Evolutionary conservation across 1,284 basidiomycete genomes (phyloP).

Genomic region (Coniferiporia weirii): DNA sequence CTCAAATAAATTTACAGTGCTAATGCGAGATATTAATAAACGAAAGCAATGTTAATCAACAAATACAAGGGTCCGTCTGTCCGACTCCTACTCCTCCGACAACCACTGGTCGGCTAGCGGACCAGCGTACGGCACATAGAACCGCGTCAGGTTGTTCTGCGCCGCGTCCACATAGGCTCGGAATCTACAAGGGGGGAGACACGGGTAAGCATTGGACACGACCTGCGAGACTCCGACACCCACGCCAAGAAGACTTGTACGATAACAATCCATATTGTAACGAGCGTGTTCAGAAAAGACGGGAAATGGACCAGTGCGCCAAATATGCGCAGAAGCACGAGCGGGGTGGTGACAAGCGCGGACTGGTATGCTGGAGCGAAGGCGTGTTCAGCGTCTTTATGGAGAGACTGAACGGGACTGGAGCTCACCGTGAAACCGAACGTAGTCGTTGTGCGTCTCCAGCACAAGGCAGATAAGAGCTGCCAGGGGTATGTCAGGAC

Average conservation of each 20-base stretch:
- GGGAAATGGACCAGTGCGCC: slow-evolving; percentile 47
- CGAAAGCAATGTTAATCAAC: neutral
- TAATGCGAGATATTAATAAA: neutral
- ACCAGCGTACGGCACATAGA: slow-evolving; percentile 64
- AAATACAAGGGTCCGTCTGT: neutral
- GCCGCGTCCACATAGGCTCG: slow-evolving; percentile 65
- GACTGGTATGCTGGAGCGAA: slow-evolving; percentile 68
- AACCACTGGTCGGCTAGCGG: slow-evolving; percentile 70
- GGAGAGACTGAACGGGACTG: slow-evolving; percentile 6
- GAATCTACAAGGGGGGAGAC: slow-evolving; percentile 38
- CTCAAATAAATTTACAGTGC: neutral
- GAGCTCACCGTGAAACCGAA: slow-evolving; percentile 70
- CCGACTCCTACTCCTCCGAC: slow-evolving; percentile 49
- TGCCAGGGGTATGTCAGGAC: slow-evolving; percentile 27
- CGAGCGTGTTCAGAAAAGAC: slow-evolving; percentile 41
- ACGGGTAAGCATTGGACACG: slow-evolving; percentile 11
- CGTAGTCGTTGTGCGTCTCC: slow-evolving; percentile 77
- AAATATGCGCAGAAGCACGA: slow-evolving; percentile 58
- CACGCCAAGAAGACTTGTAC: slow-evolving; percentile 53
- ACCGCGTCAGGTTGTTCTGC: slow-evolving; percentile 48
- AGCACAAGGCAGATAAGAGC: slow-evolving; percentile 65
- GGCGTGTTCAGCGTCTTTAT: neutral
- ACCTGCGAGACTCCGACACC: slow-evolving; percentile 24
- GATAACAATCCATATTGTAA: slow-evolving; percentile 40
- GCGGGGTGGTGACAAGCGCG: slow-evolving; percentile 63